These are phyloP conservation scores for Hymenochaete sp. DNA, from an alignment of 1,284 basidiomycete species.

Conservation along the genomic window DNA sequence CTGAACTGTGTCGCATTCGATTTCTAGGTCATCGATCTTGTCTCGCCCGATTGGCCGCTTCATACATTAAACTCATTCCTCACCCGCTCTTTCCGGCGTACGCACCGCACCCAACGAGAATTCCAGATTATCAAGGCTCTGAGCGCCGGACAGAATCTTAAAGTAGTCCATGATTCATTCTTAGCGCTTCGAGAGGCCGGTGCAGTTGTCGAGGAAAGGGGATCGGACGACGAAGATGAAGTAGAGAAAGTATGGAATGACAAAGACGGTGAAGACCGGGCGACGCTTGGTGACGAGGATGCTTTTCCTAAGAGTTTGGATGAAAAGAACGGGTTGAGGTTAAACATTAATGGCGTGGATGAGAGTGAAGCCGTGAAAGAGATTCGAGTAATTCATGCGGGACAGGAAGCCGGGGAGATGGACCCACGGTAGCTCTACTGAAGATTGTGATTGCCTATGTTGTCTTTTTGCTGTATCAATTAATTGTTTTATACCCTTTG, in stretches of 20 bases:
- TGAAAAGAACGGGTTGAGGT: too few relatives aligned
- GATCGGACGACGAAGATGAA: constrained; percentile 35
- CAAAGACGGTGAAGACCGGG: neutral
- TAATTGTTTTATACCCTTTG: too few relatives aligned
- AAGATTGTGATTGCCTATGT: too few relatives aligned
- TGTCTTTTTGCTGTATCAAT: too few relatives aligned
- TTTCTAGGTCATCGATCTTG: constrained; percentile 55
- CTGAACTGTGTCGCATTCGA: constrained; percentile 6
- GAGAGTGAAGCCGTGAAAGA: too few relatives aligned
- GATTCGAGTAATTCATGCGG: too few relatives aligned
- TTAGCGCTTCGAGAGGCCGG: constrained; percentile 49
- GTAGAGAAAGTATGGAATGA: constrained; percentile 19
- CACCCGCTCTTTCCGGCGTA: constrained; percentile 64
- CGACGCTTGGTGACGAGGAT: neutral
- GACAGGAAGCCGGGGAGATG: too few relatives aligned
- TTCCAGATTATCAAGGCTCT: constrained; percentile 66
- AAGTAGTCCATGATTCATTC: constrained; percentile 27
- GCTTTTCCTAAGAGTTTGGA: too few relatives aligned
- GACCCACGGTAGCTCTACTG: too few relatives aligned
- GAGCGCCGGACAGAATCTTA: constrained; percentile 62
- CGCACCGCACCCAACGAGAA: constrained; percentile 59
- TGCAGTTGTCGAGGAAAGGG: constrained; percentile 56
- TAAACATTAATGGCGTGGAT: too few relatives aligned
- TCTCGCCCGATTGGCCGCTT: constrained; percentile 73
- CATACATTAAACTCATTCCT: constrained; percentile 68